Evolutionary conservation across 306 rosid species (phyloP).

Genomic region (Lupinus albus): DNA sequence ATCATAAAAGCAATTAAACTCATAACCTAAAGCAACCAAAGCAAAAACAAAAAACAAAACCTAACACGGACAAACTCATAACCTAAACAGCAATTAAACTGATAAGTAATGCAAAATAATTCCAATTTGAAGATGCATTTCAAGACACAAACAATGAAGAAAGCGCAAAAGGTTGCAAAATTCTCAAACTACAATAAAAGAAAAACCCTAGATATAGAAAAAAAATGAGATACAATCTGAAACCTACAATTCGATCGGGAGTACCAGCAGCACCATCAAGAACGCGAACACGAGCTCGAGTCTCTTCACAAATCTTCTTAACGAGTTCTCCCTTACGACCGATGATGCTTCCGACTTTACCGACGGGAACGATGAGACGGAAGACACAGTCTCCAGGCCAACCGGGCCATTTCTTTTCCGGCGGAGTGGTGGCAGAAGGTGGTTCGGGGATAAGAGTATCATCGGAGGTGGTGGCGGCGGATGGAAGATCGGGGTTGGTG

Average conservation of each 20-base stretch:
- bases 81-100: not conserved
- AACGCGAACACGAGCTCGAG: slow-evolving; percentile 83
- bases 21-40: not conserved
- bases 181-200: not conserved
- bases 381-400: slow-evolving; percentile 95
- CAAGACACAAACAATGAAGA: not conserved
- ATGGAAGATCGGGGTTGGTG: slow-evolving; percentile 26
- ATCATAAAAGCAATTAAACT: not conserved
- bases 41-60: slow-evolving; percentile 1
- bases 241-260: slow-evolving; percentile 84
- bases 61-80: not conserved
- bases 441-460: slow-evolving; percentile 18
- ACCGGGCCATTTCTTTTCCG: slow-evolving; percentile 85
- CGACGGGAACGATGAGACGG: slow-evolving; percentile 76
- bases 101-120: slow-evolving; percentile 6
- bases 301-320: slow-evolving; percentile 89
- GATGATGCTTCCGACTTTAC: slow-evolving; percentile 86
- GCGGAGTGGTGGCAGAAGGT: slow-evolving; percentile 31
- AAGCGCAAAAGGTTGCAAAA: not conserved
- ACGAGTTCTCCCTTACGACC: slow-evolving; percentile 93
- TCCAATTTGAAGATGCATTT: slow-evolving; percentile 14
- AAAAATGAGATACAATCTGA: not conserved
- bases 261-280: slow-evolving; percentile 77
- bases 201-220: slow-evolving; percentile 44
- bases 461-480: not conserved